A percentile compares a stretch with the other conserved stretches of the same genome.
These are phyloP conservation scores for Xylaria grammica DNA, from an alignment of 495 filamentous ascomycete genomes.

Conservation along the genomic window DNA sequence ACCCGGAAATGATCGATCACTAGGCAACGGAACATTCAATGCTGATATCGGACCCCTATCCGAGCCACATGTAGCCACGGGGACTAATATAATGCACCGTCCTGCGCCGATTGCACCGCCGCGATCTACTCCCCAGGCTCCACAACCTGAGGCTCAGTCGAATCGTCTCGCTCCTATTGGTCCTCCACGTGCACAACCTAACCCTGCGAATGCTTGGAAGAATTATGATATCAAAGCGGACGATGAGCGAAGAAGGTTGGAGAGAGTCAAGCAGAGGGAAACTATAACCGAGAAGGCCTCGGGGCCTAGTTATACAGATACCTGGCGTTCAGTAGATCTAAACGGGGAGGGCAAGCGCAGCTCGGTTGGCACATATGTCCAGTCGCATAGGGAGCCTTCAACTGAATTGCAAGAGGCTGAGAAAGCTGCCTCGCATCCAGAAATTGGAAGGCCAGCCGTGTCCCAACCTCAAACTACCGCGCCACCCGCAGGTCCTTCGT, in stretches of 20 bases:
- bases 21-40: slow-evolving; percentile 83
- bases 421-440: slow-evolving; percentile 26
- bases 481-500: slow-evolving; percentile 46
- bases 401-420: slow-evolving; percentile 18
- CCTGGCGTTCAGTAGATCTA: slow-evolving; percentile 18
- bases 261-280: slow-evolving; percentile 25
- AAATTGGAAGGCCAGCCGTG: slow-evolving; percentile 41
- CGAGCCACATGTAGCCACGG: slow-evolving; percentile 52
- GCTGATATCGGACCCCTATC: slow-evolving; percentile 56
- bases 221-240: slow-evolving; percentile 26
- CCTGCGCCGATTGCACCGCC: slow-evolving; percentile 49
- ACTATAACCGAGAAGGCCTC: neutral
- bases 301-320: slow-evolving; percentile 13
- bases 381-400: slow-evolving; percentile 6
- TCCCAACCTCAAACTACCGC: slow-evolving; percentile 18
- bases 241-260: slow-evolving; percentile 27
- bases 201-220: slow-evolving; percentile 25
- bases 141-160: slow-evolving; percentile 18
- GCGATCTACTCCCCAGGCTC: slow-evolving; percentile 29
- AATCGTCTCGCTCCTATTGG: slow-evolving; percentile 35
- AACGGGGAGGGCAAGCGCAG: slow-evolving; percentile 17
- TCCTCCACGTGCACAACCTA: slow-evolving; percentile 30
- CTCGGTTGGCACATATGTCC: slow-evolving; percentile 1
- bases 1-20: slow-evolving; percentile 68
- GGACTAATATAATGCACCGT: slow-evolving; percentile 45